Conservation (phyloP, 2,329 filamentous ascomycete species). For the Trichoderma guizhouense region DNA sequence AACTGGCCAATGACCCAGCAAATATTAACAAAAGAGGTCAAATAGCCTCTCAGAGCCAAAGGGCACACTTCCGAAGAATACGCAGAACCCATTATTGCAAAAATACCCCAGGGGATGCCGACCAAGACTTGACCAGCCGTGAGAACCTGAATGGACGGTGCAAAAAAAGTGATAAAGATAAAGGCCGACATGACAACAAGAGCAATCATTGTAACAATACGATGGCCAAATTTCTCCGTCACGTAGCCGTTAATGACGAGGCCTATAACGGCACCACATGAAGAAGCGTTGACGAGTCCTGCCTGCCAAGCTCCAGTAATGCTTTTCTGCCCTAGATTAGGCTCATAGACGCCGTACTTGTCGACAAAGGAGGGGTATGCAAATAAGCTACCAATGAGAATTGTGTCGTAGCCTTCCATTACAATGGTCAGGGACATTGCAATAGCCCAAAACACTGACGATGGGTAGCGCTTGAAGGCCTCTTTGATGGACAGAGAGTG, state of each 20-base stretch:
- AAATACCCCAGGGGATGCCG: neutral
- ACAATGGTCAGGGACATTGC: neutral
- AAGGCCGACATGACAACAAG: neutral
- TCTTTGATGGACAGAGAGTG: neutral
- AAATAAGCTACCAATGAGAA: neutral
- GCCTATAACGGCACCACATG: neutral
- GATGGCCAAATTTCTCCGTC: neutral
- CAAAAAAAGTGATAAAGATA: neutral
- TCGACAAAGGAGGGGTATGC: neutral
- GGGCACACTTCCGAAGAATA: neutral
- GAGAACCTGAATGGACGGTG: neutral
- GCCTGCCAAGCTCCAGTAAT: neutral
- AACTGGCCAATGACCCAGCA: neutral
- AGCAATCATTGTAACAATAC: neutral
- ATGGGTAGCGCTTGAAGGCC: neutral
- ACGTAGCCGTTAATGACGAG: neutral
- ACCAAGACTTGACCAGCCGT: neutral
- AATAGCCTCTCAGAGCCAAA: neutral
- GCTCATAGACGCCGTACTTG: neutral
- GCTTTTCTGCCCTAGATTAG: neutral
- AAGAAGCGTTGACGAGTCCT: neutral
- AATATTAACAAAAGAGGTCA: neutral
- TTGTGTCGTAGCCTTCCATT: neutral
- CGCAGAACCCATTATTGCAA: neutral
- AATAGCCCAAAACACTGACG: neutral